A percentile compares a stretch with the other conserved stretches of the same genome.
These are phyloP conservation scores for Capsicum pubescens DNA, from an alignment of 257 asterid species.

Conservation along the genomic window DNA sequence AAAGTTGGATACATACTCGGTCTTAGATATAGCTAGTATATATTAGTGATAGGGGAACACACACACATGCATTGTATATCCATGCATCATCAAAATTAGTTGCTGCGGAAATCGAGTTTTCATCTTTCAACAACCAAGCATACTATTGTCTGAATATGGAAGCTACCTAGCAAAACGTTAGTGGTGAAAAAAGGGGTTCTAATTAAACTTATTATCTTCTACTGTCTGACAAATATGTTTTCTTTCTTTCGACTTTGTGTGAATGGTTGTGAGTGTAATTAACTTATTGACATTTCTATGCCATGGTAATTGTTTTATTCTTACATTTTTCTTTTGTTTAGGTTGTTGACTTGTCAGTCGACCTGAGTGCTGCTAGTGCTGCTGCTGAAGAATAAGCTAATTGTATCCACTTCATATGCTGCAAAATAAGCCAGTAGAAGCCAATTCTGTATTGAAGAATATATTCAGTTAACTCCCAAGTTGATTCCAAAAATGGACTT, in stretches of 20 bases:
- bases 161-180: neutral
- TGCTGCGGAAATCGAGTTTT: neutral
- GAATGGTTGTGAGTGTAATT: neutral
- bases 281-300: neutral
- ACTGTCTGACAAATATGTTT: neutral
- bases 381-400: conserved; percentile 61
- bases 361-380: conserved; percentile 92
- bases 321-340: conserved; percentile 26
- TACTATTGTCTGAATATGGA: neutral
- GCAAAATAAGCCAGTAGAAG: conserved; percentile 23
- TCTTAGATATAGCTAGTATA: no score
- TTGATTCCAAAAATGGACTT: conserved; percentile 7
- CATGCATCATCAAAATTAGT: neutral
- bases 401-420: conserved; percentile 25
- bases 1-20: no score
- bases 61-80: neutral
- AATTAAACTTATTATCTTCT: neutral
- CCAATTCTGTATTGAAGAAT: conserved; percentile 9
- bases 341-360: conserved; percentile 93
- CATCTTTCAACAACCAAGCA: neutral
- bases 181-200: neutral
- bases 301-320: neutral
- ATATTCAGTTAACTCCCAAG: neutral
- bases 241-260: neutral
- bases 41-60: neutral